phyloP scores from a whole-genome alignment of 345 rosid species.

The Brassica incana region DNA sequence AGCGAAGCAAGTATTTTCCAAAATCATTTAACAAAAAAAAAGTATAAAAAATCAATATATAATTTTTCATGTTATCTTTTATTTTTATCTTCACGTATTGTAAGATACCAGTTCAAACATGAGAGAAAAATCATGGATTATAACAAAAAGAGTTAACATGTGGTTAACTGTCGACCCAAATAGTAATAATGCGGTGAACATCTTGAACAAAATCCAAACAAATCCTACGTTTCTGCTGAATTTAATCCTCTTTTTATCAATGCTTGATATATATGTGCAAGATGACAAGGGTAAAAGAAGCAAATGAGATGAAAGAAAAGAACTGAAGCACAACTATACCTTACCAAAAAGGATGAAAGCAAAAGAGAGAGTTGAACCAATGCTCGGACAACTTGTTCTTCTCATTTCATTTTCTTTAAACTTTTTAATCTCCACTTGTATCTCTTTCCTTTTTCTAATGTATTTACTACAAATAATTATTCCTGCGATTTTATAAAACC shows the following conservation, averaged over 20 bases:
- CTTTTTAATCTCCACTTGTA: neutral
- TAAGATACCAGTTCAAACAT: neutral
- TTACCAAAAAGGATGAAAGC: slow-evolving; percentile 22
- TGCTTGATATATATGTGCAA: neutral
- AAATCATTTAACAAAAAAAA: neutral
- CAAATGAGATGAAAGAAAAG: neutral
- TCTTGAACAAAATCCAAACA: neutral
- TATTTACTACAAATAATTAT: neutral
- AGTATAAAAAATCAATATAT: neutral
- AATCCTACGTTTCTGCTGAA: neutral
- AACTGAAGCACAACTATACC: neutral
- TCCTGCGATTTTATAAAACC: neutral
- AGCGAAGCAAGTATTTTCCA: neutral
- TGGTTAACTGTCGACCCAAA: neutral
- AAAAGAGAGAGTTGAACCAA: slow-evolving; percentile 4
- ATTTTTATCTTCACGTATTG: neutral
- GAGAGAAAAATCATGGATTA: neutral
- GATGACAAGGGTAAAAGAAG: neutral
- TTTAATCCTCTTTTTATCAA: neutral
- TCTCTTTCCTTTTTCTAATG: neutral
- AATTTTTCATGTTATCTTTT: neutral
- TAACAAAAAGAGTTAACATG: neutral
- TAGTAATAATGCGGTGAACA: neutral
- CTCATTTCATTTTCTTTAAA: neutral
- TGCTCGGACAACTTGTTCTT: neutral